Percentiles rank a stretch among this genome's conserved stretches.
These are phyloP conservation scores for Bothriochloa decipiens DNA, from an alignment of 176 grass and related monocot species.

Conservation along the genomic window DNA sequence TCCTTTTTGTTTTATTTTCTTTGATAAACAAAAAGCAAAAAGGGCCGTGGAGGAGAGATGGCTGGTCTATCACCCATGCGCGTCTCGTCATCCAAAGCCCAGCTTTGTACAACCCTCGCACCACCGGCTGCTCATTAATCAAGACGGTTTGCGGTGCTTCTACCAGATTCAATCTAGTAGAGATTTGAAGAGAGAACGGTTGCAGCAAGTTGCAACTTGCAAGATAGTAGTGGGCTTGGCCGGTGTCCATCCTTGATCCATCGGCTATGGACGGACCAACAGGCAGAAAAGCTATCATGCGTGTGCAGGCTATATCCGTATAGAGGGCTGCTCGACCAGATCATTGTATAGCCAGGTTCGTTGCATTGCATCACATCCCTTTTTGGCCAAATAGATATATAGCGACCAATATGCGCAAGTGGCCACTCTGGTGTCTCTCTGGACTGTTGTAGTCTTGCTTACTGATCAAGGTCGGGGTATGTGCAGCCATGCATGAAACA, in stretches of 20 bases:
- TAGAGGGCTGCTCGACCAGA: too few relatives aligned
- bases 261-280: not conserved
- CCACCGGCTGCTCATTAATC: too few relatives aligned
- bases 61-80: not conserved
- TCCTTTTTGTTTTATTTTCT: too few relatives aligned
- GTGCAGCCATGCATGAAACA: not conserved
- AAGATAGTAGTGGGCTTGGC: not conserved
- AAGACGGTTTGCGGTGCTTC: too few relatives aligned
- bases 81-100: not conserved
- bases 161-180: not conserved
- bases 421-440: too few relatives aligned
- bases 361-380: not conserved
- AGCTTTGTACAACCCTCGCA: too few relatives aligned
- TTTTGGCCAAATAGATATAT: too few relatives aligned
- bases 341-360: slow-evolving; percentile 12
- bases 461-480: too few relatives aligned
- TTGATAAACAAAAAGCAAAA: not conserved
- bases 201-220: not conserved
- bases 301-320: not conserved
- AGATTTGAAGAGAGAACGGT: not conserved
- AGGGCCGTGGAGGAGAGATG: not conserved
- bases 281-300: not conserved
- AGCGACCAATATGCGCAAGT: too few relatives aligned
- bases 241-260: too few relatives aligned
- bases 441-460: too few relatives aligned